These are phyloP conservation scores for Syzygium grande DNA, from an alignment of 345 rosid genomes.

Conservation along the genomic window DNA sequence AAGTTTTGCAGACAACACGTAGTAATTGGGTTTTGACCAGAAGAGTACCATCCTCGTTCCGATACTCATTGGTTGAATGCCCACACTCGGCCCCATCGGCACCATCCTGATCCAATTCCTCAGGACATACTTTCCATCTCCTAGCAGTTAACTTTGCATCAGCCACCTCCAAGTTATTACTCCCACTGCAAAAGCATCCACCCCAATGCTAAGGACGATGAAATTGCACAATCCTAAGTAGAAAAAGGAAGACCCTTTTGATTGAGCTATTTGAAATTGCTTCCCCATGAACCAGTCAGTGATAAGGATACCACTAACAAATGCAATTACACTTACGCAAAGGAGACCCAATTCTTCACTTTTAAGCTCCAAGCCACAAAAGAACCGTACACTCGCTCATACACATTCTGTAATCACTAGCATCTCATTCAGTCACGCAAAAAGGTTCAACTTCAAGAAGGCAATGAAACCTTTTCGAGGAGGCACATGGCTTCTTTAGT, in stretches of 20 bases:
- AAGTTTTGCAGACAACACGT: not conserved
- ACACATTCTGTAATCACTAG: not conserved
- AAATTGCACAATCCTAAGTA: not conserved
- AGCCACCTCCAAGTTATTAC: not conserved
- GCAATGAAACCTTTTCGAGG: conserved; percentile 50
- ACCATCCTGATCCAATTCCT: conserved; percentile 10
- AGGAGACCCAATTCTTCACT: not conserved
- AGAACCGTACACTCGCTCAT: not conserved
- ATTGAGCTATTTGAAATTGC: not conserved
- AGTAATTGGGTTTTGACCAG: not conserved
- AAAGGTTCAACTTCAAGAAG: not conserved
- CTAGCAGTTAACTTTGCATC: conserved; percentile 7
- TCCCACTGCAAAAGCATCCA: not conserved
- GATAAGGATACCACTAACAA: not conserved
- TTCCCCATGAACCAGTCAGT: not conserved
- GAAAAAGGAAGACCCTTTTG: not conserved
- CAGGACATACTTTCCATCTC: conserved; percentile 42
- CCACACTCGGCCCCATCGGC: not conserved
- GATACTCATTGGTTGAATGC: not conserved
- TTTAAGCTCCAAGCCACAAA: not conserved
- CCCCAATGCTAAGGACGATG: not conserved
- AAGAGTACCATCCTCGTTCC: not conserved
- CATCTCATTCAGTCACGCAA: not conserved
- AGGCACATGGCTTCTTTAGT: conserved; percentile 80
- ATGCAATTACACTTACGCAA: not conserved